Percentiles rank a stretch among this genome's conserved stretches.
These are phyloP conservation scores for Rhodotorula babjevae DNA, from an alignment of 768 basidiomycete genomes.

Conservation along the genomic window DNA sequence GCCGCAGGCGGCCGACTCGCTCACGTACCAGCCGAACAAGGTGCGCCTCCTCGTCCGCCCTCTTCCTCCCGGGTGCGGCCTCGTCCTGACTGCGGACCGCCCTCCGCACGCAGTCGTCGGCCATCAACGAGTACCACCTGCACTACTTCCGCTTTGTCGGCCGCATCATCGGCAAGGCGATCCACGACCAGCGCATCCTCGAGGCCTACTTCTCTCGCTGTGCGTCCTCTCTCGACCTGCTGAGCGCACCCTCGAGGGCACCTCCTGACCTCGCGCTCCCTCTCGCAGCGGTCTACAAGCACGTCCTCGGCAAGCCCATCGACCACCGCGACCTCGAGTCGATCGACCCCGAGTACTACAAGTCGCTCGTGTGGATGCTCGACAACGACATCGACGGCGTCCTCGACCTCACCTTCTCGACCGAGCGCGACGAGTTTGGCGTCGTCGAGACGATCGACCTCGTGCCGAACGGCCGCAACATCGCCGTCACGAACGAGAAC, in stretches of 20 bases:
- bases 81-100: no score
- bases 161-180: conserved; percentile 93
- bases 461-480: conserved; percentile 74
- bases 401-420: conserved; percentile 85
- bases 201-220: conserved; percentile 92
- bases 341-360: conserved; percentile 98
- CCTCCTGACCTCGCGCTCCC: background rate
- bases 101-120: conserved; percentile 85
- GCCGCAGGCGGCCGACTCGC: conserved; percentile 87
- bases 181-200: conserved; percentile 89
- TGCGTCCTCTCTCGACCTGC: background rate
- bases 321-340: conserved; percentile 95
- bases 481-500: conserved; percentile 93
- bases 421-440: conserved; percentile 97
- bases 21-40: conserved; percentile 81
- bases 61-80: no score
- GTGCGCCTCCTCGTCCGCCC: conserved; percentile 38
- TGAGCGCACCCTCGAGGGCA: no score
- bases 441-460: conserved; percentile 79
- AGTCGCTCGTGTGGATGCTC: conserved; percentile 93
- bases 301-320: conserved; percentile 86
- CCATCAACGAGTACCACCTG: conserved; percentile 91
- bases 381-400: conserved; percentile 79
- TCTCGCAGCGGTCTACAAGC: conserved; percentile 73
- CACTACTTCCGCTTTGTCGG: conserved; percentile 99